phyloP scores from a whole-genome alignment of 768 basidiomycete species.

The Amanita molliuscula region DNA sequence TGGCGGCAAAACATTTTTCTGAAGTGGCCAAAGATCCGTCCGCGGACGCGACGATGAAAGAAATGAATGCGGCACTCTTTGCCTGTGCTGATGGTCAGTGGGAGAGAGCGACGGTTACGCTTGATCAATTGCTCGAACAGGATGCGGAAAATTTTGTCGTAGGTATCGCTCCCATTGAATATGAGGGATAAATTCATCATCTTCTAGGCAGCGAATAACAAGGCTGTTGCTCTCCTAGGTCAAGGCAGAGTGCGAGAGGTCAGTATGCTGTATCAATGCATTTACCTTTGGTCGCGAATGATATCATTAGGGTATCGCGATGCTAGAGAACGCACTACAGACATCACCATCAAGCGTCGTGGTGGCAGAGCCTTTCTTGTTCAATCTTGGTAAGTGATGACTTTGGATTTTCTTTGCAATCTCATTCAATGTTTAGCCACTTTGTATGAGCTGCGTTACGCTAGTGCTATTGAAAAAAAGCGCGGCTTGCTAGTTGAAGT shows the following conservation, averaged over 20 bases:
- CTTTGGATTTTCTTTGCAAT: neutral
- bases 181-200: neutral
- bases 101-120: slow-evolving; percentile 35
- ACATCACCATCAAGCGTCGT: slow-evolving; percentile 63
- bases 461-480: slow-evolving; percentile 67
- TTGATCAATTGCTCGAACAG: slow-evolving; percentile 33
- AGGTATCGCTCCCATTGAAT: neutral
- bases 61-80: slow-evolving; percentile 59
- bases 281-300: neutral
- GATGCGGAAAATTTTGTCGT: slow-evolving; percentile 57
- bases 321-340: slow-evolving; percentile 51
- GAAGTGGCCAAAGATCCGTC: slow-evolving; percentile 32
- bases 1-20: slow-evolving; percentile 50
- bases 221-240: slow-evolving; percentile 59
- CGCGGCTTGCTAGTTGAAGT: slow-evolving; percentile 64
- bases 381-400: slow-evolving; percentile 62
- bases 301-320: slow-evolving; percentile 48
- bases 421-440: slow-evolving; percentile 40
- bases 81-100: slow-evolving; percentile 67
- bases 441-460: slow-evolving; percentile 71
- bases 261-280: slow-evolving; percentile 6
- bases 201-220: slow-evolving; percentile 61
- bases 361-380: slow-evolving; percentile 73
- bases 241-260: slow-evolving; percentile 71
- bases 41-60: slow-evolving; percentile 33